Evolutionary conservation across 2,329 filamentous ascomycete species (phyloP).

Genomic region (Aspergillus puulaauensis): DNA sequence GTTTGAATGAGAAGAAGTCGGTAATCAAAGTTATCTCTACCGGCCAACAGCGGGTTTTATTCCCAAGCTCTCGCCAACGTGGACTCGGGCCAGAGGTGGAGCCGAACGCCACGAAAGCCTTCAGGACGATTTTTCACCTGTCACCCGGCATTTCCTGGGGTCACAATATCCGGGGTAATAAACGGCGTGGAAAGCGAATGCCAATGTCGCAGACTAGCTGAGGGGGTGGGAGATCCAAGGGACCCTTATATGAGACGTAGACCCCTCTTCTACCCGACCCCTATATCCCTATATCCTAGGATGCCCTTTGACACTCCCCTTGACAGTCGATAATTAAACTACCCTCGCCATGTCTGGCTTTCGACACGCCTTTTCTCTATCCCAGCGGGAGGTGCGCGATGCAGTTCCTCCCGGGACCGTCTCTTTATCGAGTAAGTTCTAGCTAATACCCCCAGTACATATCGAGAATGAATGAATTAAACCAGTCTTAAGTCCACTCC

Average conservation of each 20-base stretch:
- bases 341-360: conserved; percentile 7
- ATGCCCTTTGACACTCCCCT: not conserved
- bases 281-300: no score
- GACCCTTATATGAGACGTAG: not conserved
- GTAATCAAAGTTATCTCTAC: not conserved
- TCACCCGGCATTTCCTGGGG: not conserved
- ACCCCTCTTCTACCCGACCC: not conserved
- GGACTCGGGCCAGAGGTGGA: conserved; percentile 1
- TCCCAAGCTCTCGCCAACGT: not conserved
- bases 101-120: conserved; percentile 2
- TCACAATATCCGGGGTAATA: not conserved
- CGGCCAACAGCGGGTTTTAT: not conserved
- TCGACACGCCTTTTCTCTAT: conserved; percentile 11
- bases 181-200: no score
- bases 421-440: not conserved
- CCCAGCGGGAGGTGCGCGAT: conserved; percentile 5
- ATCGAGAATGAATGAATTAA: no score
- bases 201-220: not conserved
- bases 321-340: not conserved
- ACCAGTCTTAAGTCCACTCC: not conserved
- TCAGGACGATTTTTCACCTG: not conserved
- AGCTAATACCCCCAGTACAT: no score
- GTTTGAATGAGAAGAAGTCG: not conserved
- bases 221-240: not conserved
- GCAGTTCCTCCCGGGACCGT: conserved; percentile 8